phyloP scores from a whole-genome alignment of 192 early-diverging fungal species.

The Bifiguratus adelaidae region DNA sequence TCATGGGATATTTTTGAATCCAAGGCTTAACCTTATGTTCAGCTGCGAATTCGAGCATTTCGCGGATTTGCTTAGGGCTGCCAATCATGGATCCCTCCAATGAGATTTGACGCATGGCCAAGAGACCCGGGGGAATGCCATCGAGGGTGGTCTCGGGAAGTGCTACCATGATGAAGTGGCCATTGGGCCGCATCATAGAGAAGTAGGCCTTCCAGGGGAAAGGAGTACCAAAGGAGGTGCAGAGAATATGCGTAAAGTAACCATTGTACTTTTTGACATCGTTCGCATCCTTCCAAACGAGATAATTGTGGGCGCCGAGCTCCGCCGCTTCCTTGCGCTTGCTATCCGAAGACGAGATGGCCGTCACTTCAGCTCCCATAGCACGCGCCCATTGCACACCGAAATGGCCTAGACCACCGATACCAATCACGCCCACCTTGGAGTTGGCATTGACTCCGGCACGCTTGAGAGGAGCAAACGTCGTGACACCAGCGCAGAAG shows the following conservation, averaged over 20 bases:
- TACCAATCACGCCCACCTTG: constrained; percentile 49
- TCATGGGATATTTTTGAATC: constrained; percentile 57
- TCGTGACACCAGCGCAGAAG: constrained; percentile 69
- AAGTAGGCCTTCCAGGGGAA: constrained; percentile 9
- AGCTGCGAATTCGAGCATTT: constrained; percentile 57
- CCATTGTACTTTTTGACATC: not conserved
- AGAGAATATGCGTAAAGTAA: constrained; percentile 16
- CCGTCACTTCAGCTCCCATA: constrained; percentile 37
- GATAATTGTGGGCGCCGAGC: constrained; percentile 40
- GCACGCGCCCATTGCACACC: constrained; percentile 44
- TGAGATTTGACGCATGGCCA: constrained; percentile 36
- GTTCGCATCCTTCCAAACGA: constrained; percentile 7
- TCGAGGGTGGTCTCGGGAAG: constrained; percentile 42
- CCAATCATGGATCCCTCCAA: constrained; percentile 63
- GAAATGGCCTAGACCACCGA: constrained; percentile 59
- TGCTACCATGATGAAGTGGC: constrained; percentile 52
- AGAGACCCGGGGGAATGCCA: constrained; percentile 18
- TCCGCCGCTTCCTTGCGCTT: constrained; percentile 47
- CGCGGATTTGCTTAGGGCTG: constrained; percentile 31
- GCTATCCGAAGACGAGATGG: constrained; percentile 38
- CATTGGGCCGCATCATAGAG: constrained; percentile 11
- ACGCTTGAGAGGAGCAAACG: constrained; percentile 40
- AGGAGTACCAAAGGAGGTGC: constrained; percentile 1
- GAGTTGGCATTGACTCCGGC: constrained; percentile 25
- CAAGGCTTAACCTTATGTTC: constrained; percentile 47